These are phyloP conservation scores for Panaeolus cyanescens DNA, from an alignment of 768 basidiomycete species.

Conservation along the genomic window DNA sequence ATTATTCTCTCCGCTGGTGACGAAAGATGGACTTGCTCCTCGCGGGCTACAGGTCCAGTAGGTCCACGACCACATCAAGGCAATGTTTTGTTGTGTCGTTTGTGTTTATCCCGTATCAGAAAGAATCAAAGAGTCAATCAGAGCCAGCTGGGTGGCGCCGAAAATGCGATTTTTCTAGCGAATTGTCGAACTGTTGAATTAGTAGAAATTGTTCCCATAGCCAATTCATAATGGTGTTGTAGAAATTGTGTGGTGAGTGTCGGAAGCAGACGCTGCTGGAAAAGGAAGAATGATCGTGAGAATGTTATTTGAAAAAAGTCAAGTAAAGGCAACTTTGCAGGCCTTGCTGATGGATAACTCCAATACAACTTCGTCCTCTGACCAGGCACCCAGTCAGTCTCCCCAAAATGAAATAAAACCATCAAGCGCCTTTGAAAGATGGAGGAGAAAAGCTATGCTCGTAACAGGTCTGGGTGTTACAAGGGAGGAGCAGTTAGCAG, in stretches of 20 bases:
- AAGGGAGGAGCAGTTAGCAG: constrained; percentile 44
- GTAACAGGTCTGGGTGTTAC: constrained; percentile 51
- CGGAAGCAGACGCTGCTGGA: neutral
- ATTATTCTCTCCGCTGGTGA: neutral
- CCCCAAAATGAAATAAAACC: constrained; percentile 23
- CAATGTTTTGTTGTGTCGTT: neutral
- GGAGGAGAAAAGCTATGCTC: constrained; percentile 46
- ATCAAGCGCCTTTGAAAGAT: constrained; percentile 46
- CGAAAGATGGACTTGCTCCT: neutral
- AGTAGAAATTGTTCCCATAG: neutral
- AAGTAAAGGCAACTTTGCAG: constrained; percentile 5
- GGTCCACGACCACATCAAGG: neutral
- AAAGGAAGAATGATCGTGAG: constrained; percentile 9
- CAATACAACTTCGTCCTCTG: constrained; percentile 14
- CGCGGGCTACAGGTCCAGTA: neutral
- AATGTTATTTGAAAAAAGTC: constrained; percentile 6
- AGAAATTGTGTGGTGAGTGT: neutral
- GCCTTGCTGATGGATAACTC: constrained; percentile 27
- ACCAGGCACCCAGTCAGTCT: constrained; percentile 15
- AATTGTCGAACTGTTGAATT: neutral
- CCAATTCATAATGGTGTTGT: neutral
- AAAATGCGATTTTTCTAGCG: neutral
- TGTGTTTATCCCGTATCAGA: neutral
- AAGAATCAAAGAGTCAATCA: neutral
- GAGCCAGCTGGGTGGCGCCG: neutral